Conservation (phyloP, 257 asterid genomes). For the Leonotis leonurus region DNA sequence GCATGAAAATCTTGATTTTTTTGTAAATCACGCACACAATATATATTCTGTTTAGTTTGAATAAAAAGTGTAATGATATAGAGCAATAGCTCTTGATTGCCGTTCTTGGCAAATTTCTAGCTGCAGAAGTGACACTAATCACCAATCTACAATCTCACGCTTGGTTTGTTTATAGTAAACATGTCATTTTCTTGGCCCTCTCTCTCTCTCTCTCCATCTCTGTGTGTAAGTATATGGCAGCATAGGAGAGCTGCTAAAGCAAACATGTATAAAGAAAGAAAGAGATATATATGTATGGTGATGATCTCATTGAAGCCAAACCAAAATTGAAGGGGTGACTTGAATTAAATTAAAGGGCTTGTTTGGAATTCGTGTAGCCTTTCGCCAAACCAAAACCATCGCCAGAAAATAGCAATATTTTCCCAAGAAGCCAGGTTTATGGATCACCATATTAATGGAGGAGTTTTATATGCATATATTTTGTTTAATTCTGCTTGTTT, state of each 20-base stretch:
- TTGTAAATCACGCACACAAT: no score
- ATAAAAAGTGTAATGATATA: no score
- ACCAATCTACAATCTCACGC: conserved; percentile 45
- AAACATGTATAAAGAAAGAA: conserved; percentile 44
- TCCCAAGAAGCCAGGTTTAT: conserved; percentile 52
- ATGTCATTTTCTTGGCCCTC: conserved; percentile 57
- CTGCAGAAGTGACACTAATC: conserved; percentile 39
- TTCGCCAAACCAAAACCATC: conserved; percentile 29
- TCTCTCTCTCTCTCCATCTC: no score
- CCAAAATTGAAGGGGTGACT: no score
- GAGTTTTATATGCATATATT: no score
- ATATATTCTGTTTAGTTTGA: no score
- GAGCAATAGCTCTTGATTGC: no score
- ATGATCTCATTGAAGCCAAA: conserved; percentile 15
- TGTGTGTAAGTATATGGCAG: background rate
- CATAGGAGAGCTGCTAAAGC: conserved; percentile 17
- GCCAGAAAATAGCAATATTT: conserved; percentile 65
- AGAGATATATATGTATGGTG: conserved; percentile 19
- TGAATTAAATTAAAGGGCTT: no score
- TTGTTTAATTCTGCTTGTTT: no score
- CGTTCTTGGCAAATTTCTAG: conserved; percentile 27
- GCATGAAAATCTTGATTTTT: no score
- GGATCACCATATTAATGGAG: no score
- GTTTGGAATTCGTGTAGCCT: conserved; percentile 47
- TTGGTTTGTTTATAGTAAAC: conserved; percentile 33